These are phyloP conservation scores for Pseudogymnoascus sp. DNA, from an alignment of 2,329 filamentous ascomycete species.

Conservation along the genomic window DNA sequence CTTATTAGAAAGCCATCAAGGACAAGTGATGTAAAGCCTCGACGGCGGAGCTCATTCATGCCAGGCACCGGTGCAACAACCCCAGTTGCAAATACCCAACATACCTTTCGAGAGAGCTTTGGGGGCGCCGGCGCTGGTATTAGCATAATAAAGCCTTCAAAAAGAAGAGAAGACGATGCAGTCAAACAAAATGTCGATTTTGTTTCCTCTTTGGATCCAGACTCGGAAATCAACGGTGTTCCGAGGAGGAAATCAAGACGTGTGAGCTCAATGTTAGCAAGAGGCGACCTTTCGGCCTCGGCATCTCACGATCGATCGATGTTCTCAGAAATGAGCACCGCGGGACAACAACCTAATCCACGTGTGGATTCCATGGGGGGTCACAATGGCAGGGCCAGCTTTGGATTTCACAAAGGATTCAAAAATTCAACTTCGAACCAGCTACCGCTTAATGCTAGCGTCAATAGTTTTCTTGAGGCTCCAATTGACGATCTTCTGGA, in stretches of 20 bases:
- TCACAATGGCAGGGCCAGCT: slow-evolving; percentile 50
- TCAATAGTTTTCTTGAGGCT: slow-evolving; percentile 58
- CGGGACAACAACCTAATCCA: slow-evolving; percentile 34
- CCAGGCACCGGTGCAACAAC: slow-evolving; percentile 68
- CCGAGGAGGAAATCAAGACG: slow-evolving; percentile 60
- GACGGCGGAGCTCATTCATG: slow-evolving; percentile 50
- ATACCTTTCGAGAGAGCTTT: slow-evolving; percentile 69
- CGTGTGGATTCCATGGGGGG: slow-evolving; percentile 54
- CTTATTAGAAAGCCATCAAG: slow-evolving; percentile 33
- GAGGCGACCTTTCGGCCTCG: slow-evolving; percentile 77
- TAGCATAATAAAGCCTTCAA: slow-evolving; percentile 17
- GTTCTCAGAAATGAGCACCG: slow-evolving; percentile 61
- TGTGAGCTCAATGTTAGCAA: slow-evolving; percentile 83
- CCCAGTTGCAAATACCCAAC: slow-evolving; percentile 53
- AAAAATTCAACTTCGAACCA: slow-evolving; percentile 25
- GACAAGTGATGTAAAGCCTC: slow-evolving; percentile 29
- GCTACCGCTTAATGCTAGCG: slow-evolving; percentile 35
- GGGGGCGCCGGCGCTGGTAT: slow-evolving; percentile 32
- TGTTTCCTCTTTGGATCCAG: slow-evolving; percentile 63
- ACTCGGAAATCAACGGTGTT: slow-evolving; percentile 46
- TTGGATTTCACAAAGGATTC: slow-evolving; percentile 18
- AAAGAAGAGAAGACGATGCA: slow-evolving; percentile 15
- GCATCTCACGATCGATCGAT: slow-evolving; percentile 59
- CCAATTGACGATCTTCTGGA: slow-evolving; percentile 64
- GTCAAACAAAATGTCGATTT: slow-evolving; percentile 44